Evolutionary conservation across 2,329 filamentous ascomycete species (phyloP), one percentile per base, ranked within the genome.

Genomic region (Exophiala sp.): DNA sequence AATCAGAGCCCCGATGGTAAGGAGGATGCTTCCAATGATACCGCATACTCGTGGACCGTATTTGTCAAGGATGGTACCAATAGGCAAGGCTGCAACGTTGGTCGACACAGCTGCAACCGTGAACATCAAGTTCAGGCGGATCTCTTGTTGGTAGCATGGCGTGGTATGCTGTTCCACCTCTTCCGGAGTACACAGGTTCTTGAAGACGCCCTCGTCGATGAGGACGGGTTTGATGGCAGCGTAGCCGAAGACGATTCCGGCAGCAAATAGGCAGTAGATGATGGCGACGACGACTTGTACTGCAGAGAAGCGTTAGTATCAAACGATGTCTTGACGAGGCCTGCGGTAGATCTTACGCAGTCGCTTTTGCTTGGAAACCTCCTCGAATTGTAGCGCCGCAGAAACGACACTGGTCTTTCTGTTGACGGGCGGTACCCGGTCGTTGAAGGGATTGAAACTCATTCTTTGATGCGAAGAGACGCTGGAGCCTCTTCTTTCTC

Each of bases 101-200:
- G 91, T 95, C 5, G 83, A 87, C 8, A 95, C 90, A 11, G 90
- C 91, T 10, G 91, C 91, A 24, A 91, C 81, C 5, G 90, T 95
- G 76, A 96, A 96, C 88, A 95, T 95, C 62, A 96, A 75, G 69
- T 96, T 96, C 52, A 96, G 79, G 55, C 77, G 68, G 50, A 83
- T 68, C 62, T 82, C 80, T 63, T 85, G 83, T 56, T 76, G 75
- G 57, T 78, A 81, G 65, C 83, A 86, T 14, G 81, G 74, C 52
- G 74, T 72, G 1, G 76, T 72, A 2, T 73, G 74, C 3, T 75
- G 66, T 1, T 77, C 69, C 16, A 82, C 53, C 65, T 82, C 78
- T 44, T 79, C 69, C 49, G 73, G 57, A 5, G 76, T 79, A 65
- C 89, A 94, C 33, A 77, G 71, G 46, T 88, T 77, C 38, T 76